Base-by-base conservation (phyloP, 768 basidiomycete species). In the Chalciporus sphaerocephalus region DNA sequence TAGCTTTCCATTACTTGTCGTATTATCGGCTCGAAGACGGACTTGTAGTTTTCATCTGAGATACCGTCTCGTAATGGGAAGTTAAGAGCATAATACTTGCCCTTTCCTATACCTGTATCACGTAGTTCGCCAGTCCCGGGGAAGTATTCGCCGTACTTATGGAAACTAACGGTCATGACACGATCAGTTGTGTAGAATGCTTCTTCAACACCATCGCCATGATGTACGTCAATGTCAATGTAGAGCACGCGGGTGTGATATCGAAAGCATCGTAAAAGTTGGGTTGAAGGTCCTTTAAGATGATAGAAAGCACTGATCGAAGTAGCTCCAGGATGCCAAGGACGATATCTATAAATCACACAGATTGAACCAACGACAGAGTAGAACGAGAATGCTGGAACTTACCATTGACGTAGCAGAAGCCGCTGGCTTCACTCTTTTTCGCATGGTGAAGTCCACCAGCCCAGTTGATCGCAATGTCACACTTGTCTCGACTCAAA, bases 381-480 rank as follows among this genome's bases (percentile, higher is more conserved):
- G 6, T 10, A 13, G 21, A 17, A 37, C 30, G 24, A n/a, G 24
- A 46, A 35, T 30, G 18, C 39, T 27, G 37, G 33, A 15, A 15
- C 35, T 32, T 48, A 93, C 93, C 95, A 58, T 98, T 98, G 35
- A 98, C 91, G 64, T 98, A 99, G 70, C 96, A 99, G 68, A 99
- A 99, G 2, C 96, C 96, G 56, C 91, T 94, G 0, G 96, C 96
- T 69, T 99, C 96, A 35, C 92, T 92, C 74, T 98, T 99, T 72
- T 98, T 99, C 3, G 96, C 93, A 61, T 99, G 96, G 65, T 99
- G 96, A 36, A 99, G 73, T 13, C 96, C 96, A 12, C 96, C 96
- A 8, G 96, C 95, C 96, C 96, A 99, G 60, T 99, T 99, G 44
- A 99, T 83, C 3, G 96, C 96, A 55, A 98, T 98, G 65, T 99